Evolutionary conservation across 202 grass and related monocot species (phyloP).

Genomic region (Carex arenaria): DNA sequence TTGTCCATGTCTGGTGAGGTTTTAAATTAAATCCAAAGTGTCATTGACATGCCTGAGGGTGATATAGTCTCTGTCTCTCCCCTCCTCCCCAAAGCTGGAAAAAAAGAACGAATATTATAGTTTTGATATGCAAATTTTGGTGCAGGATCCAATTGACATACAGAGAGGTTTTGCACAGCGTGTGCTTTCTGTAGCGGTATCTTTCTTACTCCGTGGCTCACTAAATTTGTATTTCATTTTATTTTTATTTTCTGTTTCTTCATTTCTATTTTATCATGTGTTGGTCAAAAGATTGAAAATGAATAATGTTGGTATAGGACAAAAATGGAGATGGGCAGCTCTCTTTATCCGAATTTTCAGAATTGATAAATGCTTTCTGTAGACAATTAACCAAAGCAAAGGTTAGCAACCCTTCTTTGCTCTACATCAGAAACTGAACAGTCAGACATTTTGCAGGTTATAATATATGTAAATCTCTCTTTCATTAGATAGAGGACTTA

Average conservation of each 20-base stretch:
- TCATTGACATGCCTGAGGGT: too few species aligned
- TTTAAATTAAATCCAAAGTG: too few species aligned
- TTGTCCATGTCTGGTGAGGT: too few species aligned
- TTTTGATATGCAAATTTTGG: constrained; percentile 11
- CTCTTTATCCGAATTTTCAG: constrained; percentile 72
- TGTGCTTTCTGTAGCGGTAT: constrained; percentile 79
- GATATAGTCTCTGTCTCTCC: too few species aligned
- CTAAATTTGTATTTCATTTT: background rate
- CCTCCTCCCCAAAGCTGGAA: too few species aligned
- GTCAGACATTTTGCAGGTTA: background rate
- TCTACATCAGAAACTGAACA: background rate
- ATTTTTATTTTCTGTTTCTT: background rate
- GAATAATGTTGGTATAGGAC: constrained; percentile 50
- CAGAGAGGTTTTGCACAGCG: constrained; percentile 78
- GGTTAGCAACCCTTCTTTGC: constrained; percentile 39
- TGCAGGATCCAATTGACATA: constrained; percentile 89
- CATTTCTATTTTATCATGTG: background rate
- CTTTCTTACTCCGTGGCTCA: background rate
- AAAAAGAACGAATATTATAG: background rate
- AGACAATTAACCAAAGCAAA: constrained; percentile 59
- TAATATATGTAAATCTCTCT: constrained; percentile 13
- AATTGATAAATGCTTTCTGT: constrained; percentile 91
- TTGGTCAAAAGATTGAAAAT: background rate
- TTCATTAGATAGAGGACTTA: constrained; percentile 68
- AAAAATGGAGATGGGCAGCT: constrained; percentile 63